phyloP scores from a whole-genome alignment of 2,329 filamentous ascomycete genomes.

The Microcera coccophila region DNA sequence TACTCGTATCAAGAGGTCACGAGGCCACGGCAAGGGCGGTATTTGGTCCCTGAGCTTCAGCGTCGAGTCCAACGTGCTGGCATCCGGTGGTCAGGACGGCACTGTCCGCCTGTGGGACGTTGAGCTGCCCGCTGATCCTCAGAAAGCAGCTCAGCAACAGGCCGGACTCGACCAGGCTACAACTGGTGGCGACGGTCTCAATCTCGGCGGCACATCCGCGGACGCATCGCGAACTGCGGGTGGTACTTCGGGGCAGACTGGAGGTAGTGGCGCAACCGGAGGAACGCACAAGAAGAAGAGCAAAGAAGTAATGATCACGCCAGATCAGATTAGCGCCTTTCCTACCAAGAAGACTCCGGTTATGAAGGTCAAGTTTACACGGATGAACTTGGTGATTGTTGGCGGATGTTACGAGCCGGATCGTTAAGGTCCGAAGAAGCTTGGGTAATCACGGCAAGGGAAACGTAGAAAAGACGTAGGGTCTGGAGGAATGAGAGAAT shows the following conservation, averaged over 20 bases:
- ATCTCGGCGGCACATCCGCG: conserved; percentile 22
- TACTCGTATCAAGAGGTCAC: conserved; percentile 82
- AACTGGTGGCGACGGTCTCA: conserved; percentile 40
- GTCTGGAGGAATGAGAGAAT: too few species aligned
- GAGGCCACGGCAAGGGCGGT: conserved; percentile 87
- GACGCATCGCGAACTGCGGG: conserved; percentile 29
- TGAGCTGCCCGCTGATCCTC: conserved; percentile 63
- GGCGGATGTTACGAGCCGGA: conserved; percentile 66
- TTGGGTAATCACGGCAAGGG: too few species aligned
- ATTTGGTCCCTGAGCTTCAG: conserved; percentile 93
- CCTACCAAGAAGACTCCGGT: conserved; percentile 95
- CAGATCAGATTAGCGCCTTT: conserved; percentile 92
- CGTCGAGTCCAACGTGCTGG: conserved; percentile 84
- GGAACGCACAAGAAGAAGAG: conserved; percentile 65
- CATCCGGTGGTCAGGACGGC: conserved; percentile 85
- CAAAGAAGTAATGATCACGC: conserved; percentile 85
- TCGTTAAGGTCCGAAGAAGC: conserved; percentile 31
- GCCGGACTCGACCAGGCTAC: conserved; percentile 41
- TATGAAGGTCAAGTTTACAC: conserved; percentile 86
- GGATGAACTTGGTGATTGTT: conserved; percentile 90
- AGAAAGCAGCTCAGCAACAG: conserved; percentile 51
- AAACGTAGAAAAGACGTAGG: too few species aligned
- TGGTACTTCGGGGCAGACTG: conserved; percentile 24
- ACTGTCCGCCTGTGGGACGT: conserved; percentile 96
- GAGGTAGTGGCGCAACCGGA: conserved; percentile 25